Evolutionary conservation across 106 monocot species (phyloP).

Genomic region (Platanthera guangdongensis): DNA sequence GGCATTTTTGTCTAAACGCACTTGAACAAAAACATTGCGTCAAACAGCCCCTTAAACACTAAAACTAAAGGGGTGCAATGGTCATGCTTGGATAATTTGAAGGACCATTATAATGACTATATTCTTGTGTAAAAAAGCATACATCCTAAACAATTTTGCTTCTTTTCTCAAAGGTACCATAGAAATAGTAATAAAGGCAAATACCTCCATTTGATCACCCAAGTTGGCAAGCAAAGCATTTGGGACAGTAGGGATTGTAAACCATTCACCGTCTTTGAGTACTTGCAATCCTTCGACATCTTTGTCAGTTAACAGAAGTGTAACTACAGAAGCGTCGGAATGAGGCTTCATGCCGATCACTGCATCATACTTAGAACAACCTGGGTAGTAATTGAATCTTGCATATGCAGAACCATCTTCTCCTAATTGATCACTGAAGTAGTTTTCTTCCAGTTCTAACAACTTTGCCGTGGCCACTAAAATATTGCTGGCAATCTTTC

Average conservation of each 20-base stretch:
- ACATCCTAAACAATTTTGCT: too few species aligned
- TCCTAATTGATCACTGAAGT: slow-evolving; percentile 30
- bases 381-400: slow-evolving; percentile 49
- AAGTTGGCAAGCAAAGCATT: slow-evolving; percentile 44
- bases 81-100: too few species aligned
- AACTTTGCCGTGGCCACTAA: slow-evolving; percentile 23
- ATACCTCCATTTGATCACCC: slow-evolving; percentile 55
- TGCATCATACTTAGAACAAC: slow-evolving; percentile 30
- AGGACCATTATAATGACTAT: too few species aligned
- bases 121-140: too few species aligned
- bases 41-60: too few species aligned
- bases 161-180: background rate
- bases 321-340: slow-evolving; percentile 34
- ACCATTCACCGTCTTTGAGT: slow-evolving; percentile 39
- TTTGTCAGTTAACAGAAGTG: slow-evolving; percentile 32
- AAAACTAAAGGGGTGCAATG: too few species aligned
- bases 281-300: slow-evolving; percentile 46
- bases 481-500: slow-evolving; percentile 17
- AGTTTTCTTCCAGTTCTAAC: slow-evolving; percentile 33
- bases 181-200: background rate
- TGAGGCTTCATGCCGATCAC: slow-evolving; percentile 54
- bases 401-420: slow-evolving; percentile 21
- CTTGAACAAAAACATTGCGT: too few species aligned
- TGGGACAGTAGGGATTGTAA: slow-evolving; percentile 23
- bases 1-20: too few species aligned